Evolutionary conservation across 108 stramenopile species (phyloP), one percentile per base, ranked within the genome.

Genomic region (Mayamaea pseudoterrestris): DNA sequence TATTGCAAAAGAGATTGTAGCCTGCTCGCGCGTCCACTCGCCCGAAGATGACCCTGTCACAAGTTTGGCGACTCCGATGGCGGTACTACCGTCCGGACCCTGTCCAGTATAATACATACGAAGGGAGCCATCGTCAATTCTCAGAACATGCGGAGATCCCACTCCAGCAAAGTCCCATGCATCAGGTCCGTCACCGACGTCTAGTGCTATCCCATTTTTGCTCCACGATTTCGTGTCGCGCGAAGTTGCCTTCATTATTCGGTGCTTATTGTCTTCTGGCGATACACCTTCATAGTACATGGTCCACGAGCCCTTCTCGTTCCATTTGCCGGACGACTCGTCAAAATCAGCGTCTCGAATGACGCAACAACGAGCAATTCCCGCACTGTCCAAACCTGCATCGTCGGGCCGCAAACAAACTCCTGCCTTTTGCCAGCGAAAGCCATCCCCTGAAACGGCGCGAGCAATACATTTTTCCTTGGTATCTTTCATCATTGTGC

Each of bases 31-130:
- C 2, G 46, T 44, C 66, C 66, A 76, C n/a, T 30, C 30, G 20
- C 1, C 29, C 13, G 46, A 35, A 18, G 36, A 55, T 3, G 41
- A n/a, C 13, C 18, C 53, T 25, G 26, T n/a, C 3, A 11, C 13
- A 6, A 54, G 24, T 27, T 60, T 66, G 8, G 88, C 88, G 26
- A 84, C 79, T 18, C 88, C 88, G 42, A 90, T 82, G 2, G 88
- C 78, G 21, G 88, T 90, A 12, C 63, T 58, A 22, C 79, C 79
- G 30, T 73, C 51, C 35, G 56, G 27, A 12, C 78, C 82, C 32
- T 62, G 61, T 2, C 90, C 93, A 20, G 78, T 80, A 65, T 94
- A 92, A 57, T 92, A 94, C 75, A 94, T 89, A 39, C 90, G 63
- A 27, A 71, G 69, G 18, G 66, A 69, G 9, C 90, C 93, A 53